phyloP scores from a whole-genome alignment of 371 early-diverging fungal species.

The Dinochytrium kinnereticum region DNA sequence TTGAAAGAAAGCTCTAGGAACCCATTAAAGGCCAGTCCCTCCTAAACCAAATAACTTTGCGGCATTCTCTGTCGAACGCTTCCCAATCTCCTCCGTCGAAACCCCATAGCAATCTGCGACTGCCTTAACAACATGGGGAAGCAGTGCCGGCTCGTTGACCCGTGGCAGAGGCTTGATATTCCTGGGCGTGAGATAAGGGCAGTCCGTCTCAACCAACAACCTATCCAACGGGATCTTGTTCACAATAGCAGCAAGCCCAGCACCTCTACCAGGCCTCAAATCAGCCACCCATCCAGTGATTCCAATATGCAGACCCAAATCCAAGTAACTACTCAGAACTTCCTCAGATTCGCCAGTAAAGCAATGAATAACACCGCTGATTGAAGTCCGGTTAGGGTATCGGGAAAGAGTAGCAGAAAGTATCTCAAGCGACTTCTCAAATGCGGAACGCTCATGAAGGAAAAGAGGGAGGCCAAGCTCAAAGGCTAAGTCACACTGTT shows the following conservation, averaged over 20 bases:
- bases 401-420: not conserved
- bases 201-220: slow-evolving; percentile 65
- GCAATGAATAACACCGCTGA: slow-evolving; percentile 61
- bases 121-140: slow-evolving; percentile 33
- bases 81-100: slow-evolving; percentile 23
- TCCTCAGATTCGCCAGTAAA: slow-evolving; percentile 51
- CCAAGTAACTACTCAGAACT: slow-evolving; percentile 48
- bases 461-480: slow-evolving; percentile 53
- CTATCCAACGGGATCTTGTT: slow-evolving; percentile 50
- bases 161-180: slow-evolving; percentile 35
- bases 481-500: slow-evolving; percentile 27
- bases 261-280: slow-evolving; percentile 39
- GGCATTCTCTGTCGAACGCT: slow-evolving; percentile 35
- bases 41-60: slow-evolving; percentile 27
- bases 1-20: too few relatives aligned
- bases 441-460: slow-evolving; percentile 60
- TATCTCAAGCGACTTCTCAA: slow-evolving; percentile 44
- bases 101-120: slow-evolving; percentile 38
- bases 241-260: slow-evolving; percentile 45
- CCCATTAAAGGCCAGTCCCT: too few relatives aligned
- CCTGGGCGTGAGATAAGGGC: slow-evolving; percentile 43
- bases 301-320: slow-evolving; percentile 61
- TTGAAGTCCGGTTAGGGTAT: not conserved
- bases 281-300: slow-evolving; percentile 64
- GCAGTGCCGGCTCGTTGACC: slow-evolving; percentile 32